phyloP scores from a whole-genome alignment of 2,329 filamentous ascomycete genomes.

The Cytospora chrysosperma region DNA sequence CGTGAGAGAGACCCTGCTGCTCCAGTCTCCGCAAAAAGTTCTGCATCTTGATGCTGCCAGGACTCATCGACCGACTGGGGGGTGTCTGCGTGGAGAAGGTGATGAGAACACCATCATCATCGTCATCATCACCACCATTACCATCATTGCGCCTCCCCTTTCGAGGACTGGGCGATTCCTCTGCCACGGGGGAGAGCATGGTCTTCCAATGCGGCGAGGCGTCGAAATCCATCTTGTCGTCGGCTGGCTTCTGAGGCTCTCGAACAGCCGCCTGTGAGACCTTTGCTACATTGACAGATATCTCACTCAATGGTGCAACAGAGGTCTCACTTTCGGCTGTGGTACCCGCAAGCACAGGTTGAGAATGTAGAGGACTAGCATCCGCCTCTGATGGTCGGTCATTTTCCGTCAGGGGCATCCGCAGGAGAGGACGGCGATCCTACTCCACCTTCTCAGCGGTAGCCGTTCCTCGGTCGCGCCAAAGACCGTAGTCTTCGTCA shows the following conservation, averaged over 20 bases:
- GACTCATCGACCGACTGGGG: conserved; percentile 11
- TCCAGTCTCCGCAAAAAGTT: conserved; percentile 23
- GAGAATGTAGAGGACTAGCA: conserved; percentile 1
- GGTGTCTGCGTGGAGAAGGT: conserved; percentile 3
- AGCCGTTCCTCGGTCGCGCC: conserved; percentile 49
- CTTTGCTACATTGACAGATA: conserved; percentile 23
- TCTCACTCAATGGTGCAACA: conserved; percentile 17
- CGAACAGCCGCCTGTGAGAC: conserved; percentile 10
- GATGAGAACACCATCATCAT: conserved; percentile 5
- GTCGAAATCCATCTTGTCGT: conserved; percentile 1
- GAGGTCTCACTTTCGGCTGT: not conserved
- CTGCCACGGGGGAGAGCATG: conserved; percentile 23
- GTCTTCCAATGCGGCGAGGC: conserved; percentile 12
- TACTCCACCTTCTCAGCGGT: conserved; percentile 26
- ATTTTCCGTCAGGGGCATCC: conserved; percentile 21
- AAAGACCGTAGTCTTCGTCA: conserved; percentile 63
- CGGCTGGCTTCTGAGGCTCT: conserved; percentile 7
- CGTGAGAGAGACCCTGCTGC: conserved; percentile 22
- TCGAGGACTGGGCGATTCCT: conserved; percentile 21
- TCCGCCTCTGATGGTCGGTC: conserved; percentile 10
- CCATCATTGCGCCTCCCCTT: conserved; percentile 1
- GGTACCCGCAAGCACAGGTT: not conserved
- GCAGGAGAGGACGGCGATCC: conserved; percentile 20
- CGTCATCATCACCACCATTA: not conserved
- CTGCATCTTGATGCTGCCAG: conserved; percentile 23